These are phyloP conservation scores for Phaffia tasmanica DNA, from an alignment of 768 basidiomycete genomes.

Conservation along the genomic window DNA sequence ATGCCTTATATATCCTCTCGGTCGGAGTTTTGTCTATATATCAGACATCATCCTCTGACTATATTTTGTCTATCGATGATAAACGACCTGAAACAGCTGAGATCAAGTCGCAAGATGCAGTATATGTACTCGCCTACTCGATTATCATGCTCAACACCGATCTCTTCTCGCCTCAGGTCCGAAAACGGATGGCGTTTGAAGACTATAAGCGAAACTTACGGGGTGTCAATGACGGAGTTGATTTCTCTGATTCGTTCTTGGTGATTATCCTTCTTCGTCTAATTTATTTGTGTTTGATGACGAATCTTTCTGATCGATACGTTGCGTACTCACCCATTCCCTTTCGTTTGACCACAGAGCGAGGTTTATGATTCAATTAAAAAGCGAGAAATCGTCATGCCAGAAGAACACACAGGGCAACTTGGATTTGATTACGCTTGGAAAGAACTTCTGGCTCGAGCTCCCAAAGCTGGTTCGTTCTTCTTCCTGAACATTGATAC, in stretches of 20 bases:
- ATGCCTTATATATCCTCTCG: background rate
- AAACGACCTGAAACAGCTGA: constrained; percentile 48
- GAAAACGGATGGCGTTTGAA: constrained; percentile 95
- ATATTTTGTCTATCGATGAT: background rate
- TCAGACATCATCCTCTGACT: background rate
- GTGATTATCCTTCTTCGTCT: constrained; percentile 41
- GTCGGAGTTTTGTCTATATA: background rate
- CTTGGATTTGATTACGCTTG: constrained; percentile 98
- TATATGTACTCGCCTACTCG: constrained; percentile 86
- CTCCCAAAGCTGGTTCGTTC: constrained; percentile 60
- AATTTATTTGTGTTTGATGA: no score
- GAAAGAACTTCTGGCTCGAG: constrained; percentile 81
- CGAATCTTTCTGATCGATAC: no score
- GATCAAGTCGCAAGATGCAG: constrained; percentile 80
- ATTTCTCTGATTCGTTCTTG: constrained; percentile 78
- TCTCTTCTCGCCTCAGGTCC: constrained; percentile 73
- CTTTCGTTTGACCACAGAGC: constrained; percentile 53
- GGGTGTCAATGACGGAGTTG: constrained; percentile 73
- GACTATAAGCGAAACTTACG: constrained; percentile 86
- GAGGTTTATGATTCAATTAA: constrained; percentile 88
- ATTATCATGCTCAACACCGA: constrained; percentile 99
- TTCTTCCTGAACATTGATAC: background rate
- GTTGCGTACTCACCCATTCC: no score
- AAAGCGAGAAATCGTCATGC: constrained; percentile 89
- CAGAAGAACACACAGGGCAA: constrained; percentile 92